These are phyloP conservation scores for Fusarium tricinctum DNA, from an alignment of 2,329 filamentous ascomycete genomes.

Conservation along the genomic window DNA sequence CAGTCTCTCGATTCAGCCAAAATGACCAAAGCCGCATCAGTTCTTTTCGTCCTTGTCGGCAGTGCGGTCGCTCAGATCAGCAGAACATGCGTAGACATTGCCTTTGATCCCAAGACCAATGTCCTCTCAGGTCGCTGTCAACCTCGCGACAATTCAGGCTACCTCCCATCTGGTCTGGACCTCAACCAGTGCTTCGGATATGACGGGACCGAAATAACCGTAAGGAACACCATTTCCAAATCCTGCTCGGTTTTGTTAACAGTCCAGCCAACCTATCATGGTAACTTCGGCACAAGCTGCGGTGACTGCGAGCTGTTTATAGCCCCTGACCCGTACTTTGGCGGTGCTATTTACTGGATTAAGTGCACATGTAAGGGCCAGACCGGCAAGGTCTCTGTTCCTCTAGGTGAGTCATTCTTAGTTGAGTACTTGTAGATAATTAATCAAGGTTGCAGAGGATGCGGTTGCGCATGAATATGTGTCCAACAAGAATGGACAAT, in stretches of 20 bases:
- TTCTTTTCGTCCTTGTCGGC: not conserved
- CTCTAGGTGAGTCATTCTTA: not conserved
- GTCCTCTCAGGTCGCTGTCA: not conserved
- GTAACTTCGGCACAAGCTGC: constrained; percentile 6
- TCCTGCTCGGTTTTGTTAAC: fast-evolving
- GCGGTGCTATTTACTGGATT: not conserved
- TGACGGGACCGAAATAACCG: constrained; percentile 1
- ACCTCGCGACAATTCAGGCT: constrained; percentile 14
- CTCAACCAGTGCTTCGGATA: constrained; percentile 25
- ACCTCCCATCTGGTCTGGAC: not conserved
- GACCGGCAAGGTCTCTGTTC: not conserved
- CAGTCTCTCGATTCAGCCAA: not conserved
- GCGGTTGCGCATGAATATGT: constrained; percentile 19
- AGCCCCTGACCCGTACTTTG: constrained; percentile 15
- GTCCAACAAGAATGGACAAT: constrained; percentile 2
- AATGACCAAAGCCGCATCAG: not conserved
- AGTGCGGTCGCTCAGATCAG: not conserved
- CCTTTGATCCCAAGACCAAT: constrained; percentile 4
- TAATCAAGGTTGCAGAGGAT: not conserved
- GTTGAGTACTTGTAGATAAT: fast-evolving
- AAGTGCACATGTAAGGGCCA: not conserved
- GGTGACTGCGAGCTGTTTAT: not conserved
- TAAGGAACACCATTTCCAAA: not conserved
- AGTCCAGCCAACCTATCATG: not conserved
- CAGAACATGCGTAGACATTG: constrained; percentile 11